These are phyloP conservation scores for Colletotrichum sansevieriae DNA, from an alignment of 2,329 filamentous ascomycete genomes.

Conservation along the genomic window DNA sequence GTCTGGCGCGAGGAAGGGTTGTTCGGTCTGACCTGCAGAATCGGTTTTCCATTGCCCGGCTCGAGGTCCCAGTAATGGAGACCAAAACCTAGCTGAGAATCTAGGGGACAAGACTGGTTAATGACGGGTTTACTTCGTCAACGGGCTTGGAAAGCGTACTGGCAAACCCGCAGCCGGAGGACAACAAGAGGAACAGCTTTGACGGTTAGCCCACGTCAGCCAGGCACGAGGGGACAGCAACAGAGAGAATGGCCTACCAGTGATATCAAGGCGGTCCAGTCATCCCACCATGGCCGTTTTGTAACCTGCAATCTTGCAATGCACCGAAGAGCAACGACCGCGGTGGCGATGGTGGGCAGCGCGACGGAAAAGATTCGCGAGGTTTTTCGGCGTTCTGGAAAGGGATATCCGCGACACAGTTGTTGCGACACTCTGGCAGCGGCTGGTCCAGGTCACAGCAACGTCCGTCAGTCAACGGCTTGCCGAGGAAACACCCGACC, in stretches of 20 bases:
- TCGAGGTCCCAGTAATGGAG: slow-evolving; percentile 45
- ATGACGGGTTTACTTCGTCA: neutral
- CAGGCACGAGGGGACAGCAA: no score
- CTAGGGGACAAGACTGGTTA: neutral
- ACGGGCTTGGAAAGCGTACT: slow-evolving; percentile 1
- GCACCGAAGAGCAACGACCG: slow-evolving; percentile 27
- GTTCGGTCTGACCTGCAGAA: slow-evolving; percentile 19
- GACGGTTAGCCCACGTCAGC: neutral
- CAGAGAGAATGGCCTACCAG: neutral
- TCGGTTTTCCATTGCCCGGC: slow-evolving; percentile 27
- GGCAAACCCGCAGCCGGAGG: neutral
- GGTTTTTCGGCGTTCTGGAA: slow-evolving; percentile 1
- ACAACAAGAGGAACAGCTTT: slow-evolving; percentile 22
- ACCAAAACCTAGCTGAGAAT: slow-evolving; percentile 41
- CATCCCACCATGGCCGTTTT: slow-evolving; percentile 38
- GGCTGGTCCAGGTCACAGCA: neutral
- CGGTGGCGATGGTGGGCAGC: slow-evolving; percentile 12
- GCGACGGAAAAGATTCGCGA: slow-evolving; percentile 23
- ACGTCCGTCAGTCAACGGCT: neutral
- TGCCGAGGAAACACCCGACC: no score
- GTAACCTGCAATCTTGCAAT: slow-evolving; percentile 21
- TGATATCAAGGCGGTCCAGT: slow-evolving; percentile 31
- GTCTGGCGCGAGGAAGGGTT: no score
- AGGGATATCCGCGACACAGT: slow-evolving; percentile 26
- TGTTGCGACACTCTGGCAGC: slow-evolving; percentile 20